Percentiles rank a stretch among this genome's conserved stretches.
These are phyloP conservation scores for Coffea humblotiana DNA, from an alignment of 305 asterid species.

Conservation along the genomic window DNA sequence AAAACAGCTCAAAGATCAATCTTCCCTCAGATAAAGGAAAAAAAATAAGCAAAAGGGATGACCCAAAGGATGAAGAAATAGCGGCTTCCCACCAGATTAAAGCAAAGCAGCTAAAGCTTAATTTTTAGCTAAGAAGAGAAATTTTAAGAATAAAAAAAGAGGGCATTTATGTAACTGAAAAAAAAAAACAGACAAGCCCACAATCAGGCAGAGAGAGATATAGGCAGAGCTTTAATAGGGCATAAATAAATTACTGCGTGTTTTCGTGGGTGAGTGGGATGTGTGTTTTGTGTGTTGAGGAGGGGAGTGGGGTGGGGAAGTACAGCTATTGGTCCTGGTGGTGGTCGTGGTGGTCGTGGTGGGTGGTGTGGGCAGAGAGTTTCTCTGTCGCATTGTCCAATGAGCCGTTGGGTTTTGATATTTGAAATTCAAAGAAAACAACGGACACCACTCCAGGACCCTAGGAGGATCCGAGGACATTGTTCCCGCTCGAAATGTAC, in stretches of 20 bases:
- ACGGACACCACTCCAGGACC: neutral
- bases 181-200: neutral
- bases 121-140: neutral
- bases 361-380: neutral
- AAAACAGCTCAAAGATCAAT: neutral
- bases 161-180: neutral
- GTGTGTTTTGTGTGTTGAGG: neutral
- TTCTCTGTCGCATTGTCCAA: slow-evolving; percentile 16
- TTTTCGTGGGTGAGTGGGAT: neutral
- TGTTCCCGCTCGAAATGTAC: slow-evolving; percentile 42
- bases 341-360: neutral
- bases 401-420: slow-evolving; percentile 42
- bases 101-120: neutral
- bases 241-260: neutral
- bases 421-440: slow-evolving; percentile 51
- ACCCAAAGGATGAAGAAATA: neutral
- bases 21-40: neutral
- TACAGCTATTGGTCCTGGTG: neutral
- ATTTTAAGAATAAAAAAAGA: neutral
- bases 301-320: neutral
- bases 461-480: neutral
- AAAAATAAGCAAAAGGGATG: neutral
- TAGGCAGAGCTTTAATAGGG: slow-evolving; percentile 7
- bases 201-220: neutral
- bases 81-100: neutral